phyloP scores from a whole-genome alignment of 2,329 filamentous ascomycete genomes.

The Cadophora gregata region DNA sequence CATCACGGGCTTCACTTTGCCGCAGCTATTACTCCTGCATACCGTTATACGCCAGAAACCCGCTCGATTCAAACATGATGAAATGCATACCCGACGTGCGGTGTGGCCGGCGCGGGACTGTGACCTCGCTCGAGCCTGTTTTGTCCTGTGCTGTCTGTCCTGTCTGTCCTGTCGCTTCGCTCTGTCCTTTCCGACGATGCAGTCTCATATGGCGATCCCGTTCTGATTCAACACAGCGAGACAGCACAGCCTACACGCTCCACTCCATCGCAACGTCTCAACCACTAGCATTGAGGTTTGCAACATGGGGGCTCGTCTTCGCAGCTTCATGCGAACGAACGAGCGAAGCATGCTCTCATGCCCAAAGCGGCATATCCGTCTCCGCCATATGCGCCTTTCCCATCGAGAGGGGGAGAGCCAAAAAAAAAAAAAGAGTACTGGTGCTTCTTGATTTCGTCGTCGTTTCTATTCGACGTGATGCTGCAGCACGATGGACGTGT shows the following conservation, averaged over 20 bases:
- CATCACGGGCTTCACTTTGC: conserved; percentile 11
- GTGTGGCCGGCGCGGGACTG: conserved; percentile 4
- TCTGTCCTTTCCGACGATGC: conserved; percentile 7
- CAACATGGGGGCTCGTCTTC: conserved; percentile 28
- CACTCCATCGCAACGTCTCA: conserved; percentile 17
- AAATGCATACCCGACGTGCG: conserved; percentile 7
- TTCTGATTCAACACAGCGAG: conserved; percentile 25
- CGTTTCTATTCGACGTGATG: conserved; percentile 30
- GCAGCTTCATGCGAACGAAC: conserved; percentile 32
- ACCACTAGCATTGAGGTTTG: conserved; percentile 21
- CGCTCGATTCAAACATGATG: conserved; percentile 8
- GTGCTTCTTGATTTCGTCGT: conserved; percentile 1
- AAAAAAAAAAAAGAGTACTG: conserved; percentile 20
- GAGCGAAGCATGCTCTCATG: conserved; percentile 20
- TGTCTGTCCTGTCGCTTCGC: not conserved
- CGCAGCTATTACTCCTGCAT: conserved; percentile 9
- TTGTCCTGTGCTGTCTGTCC: too few relatives aligned
- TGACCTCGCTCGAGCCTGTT: conserved; percentile 22
- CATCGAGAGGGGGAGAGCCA: not conserved
- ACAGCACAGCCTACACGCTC: conserved; percentile 20
- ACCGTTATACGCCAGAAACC: conserved; percentile 3
- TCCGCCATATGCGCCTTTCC: conserved; percentile 20
- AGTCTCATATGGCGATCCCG: conserved; percentile 22
- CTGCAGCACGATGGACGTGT: conserved; percentile 5
- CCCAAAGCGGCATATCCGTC: conserved; percentile 33